Percentiles rank a stretch among this genome's conserved stretches.
These are phyloP conservation scores for Chlorella sp. DNA, from an alignment of 139 green algal species.

Conservation along the genomic window DNA sequence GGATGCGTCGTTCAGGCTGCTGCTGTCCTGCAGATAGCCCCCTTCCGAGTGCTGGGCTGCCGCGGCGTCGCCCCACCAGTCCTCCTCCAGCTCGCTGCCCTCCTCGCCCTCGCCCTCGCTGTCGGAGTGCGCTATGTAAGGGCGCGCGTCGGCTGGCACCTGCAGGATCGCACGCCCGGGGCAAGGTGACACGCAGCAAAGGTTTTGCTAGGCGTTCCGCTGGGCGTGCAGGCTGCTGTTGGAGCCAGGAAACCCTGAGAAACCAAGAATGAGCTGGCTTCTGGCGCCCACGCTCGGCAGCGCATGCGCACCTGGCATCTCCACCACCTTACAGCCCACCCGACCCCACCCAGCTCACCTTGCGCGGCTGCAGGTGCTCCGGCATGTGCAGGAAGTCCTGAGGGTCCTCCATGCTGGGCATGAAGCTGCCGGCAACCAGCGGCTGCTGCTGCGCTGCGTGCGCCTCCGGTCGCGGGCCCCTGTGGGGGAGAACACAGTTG, in stretches of 20 bases:
- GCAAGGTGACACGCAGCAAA: not conserved
- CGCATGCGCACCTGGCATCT: not conserved
- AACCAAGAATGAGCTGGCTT: too few relatives aligned
- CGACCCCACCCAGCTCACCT: not conserved
- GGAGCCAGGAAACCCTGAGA: not conserved
- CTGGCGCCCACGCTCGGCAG: not conserved
- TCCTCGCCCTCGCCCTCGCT: not conserved
- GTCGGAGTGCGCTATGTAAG: not conserved
- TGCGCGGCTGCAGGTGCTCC: slow-evolving; percentile 4
- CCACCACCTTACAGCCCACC: not conserved
- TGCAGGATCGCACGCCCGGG: not conserved
- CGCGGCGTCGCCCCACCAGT: not conserved
- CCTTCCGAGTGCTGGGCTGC: not conserved
- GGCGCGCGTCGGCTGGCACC: not conserved
- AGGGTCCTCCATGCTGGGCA: slow-evolving; percentile 6
- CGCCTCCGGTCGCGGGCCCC: not conserved
- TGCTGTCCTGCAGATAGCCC: not conserved
- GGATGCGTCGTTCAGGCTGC: not conserved
- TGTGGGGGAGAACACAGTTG: not conserved
- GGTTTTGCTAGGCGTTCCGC: not conserved
- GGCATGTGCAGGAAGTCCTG: slow-evolving; percentile 19
- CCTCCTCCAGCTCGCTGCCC: not conserved
- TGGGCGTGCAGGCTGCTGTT: not conserved
- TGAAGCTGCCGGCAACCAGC: slow-evolving; percentile 23
- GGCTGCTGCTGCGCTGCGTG: slow-evolving; percentile 9